Percentiles rank a stretch among this genome's conserved stretches.
phyloP scores from a whole-genome alignment of 2,329 filamentous ascomycete species.

The Botryotinia calthae region DNA sequence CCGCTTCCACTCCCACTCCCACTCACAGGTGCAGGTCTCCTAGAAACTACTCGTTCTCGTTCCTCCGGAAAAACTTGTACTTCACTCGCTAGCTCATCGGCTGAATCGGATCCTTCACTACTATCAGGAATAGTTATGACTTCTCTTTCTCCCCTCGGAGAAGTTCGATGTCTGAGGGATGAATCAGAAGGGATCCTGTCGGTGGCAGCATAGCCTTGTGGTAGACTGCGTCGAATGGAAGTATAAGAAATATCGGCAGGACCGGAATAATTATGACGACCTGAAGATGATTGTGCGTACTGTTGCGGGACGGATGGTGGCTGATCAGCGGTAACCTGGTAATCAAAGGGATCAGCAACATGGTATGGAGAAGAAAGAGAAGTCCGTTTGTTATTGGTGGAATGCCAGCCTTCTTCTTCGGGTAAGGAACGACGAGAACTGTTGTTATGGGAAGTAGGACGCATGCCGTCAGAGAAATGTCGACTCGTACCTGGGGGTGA shows the following conservation, averaged over 20 bases:
- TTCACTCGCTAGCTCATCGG: constrained; percentile 35
- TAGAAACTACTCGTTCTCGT: constrained; percentile 18
- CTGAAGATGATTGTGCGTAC: constrained; percentile 38
- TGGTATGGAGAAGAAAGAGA: constrained; percentile 37
- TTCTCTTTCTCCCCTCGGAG: constrained; percentile 26
- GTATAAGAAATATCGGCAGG: constrained; percentile 40
- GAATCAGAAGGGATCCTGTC: constrained; percentile 31
- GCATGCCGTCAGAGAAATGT: constrained; percentile 35
- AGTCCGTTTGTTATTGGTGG: constrained; percentile 41
- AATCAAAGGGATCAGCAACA: constrained; percentile 40
- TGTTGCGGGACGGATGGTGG: constrained; percentile 35
- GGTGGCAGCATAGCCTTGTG: constrained; percentile 28
- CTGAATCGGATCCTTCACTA: constrained; percentile 27
- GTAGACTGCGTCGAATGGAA: constrained; percentile 31
- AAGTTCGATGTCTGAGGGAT: constrained; percentile 23
- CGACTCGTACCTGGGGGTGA: constrained; percentile 30
- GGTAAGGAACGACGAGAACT: constrained; percentile 42
- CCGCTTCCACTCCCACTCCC: constrained; percentile 26
- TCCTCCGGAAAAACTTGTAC: constrained; percentile 35
- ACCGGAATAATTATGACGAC: constrained; percentile 37
- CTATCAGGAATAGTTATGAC: constrained; percentile 25
- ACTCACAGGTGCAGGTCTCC: constrained; percentile 25
- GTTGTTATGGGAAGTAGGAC: constrained; percentile 41
- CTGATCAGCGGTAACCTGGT: constrained; percentile 38
- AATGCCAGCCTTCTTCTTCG: constrained; percentile 48